Percentiles rank a stretch among this genome's conserved stretches.
These are phyloP conservation scores for Aspergillus fumigatiaffinis DNA, from an alignment of 2,329 filamentous ascomycete species.

Conservation along the genomic window DNA sequence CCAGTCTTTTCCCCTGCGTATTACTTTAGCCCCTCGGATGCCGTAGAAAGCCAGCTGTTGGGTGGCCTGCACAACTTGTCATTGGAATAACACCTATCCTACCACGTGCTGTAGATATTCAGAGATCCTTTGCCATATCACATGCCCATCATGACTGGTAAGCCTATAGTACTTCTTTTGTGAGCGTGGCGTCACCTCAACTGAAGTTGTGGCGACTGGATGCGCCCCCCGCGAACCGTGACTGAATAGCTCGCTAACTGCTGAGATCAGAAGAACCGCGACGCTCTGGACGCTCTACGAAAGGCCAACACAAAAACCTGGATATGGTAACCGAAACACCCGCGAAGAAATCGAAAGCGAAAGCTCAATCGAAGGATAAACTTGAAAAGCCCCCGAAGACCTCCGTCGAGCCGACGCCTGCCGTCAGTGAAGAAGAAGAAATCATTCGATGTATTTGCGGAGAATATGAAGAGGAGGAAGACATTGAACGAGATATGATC, in stretches of 20 bases:
- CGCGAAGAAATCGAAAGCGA: slow-evolving; percentile 45
- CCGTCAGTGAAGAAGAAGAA: slow-evolving; percentile 54
- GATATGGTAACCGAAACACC: slow-evolving; percentile 63
- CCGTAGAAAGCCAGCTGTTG: slow-evolving; percentile 37
- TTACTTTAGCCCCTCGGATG: slow-evolving; percentile 37
- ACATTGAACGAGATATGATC: slow-evolving; percentile 88
- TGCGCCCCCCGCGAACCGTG: background rate
- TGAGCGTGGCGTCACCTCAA: background rate
- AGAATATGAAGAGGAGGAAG: slow-evolving; percentile 77
- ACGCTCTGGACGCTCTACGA: slow-evolving; percentile 91
- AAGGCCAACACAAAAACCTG: slow-evolving; percentile 90
- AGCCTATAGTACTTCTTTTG: slow-evolving; percentile 43
- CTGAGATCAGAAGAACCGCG: slow-evolving; percentile 69
- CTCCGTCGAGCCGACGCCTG: slow-evolving; percentile 44
- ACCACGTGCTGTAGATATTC: slow-evolving; percentile 36
- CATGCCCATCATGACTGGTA: slow-evolving; percentile 56
- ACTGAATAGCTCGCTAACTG: slow-evolving; percentile 27
- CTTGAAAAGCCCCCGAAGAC: slow-evolving; percentile 44
- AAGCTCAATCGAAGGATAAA: slow-evolving; percentile 45
- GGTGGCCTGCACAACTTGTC: slow-evolving; percentile 21
- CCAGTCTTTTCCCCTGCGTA: slow-evolving; percentile 36
- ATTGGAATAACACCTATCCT: slow-evolving; percentile 17
- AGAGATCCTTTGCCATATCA: slow-evolving; percentile 18
- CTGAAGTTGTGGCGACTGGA: slow-evolving; percentile 6
- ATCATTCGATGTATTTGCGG: slow-evolving; percentile 93